Evolutionary conservation across 108 stramenopile genomes (phyloP).

Genomic region (Asterionellopsis glacialis): DNA sequence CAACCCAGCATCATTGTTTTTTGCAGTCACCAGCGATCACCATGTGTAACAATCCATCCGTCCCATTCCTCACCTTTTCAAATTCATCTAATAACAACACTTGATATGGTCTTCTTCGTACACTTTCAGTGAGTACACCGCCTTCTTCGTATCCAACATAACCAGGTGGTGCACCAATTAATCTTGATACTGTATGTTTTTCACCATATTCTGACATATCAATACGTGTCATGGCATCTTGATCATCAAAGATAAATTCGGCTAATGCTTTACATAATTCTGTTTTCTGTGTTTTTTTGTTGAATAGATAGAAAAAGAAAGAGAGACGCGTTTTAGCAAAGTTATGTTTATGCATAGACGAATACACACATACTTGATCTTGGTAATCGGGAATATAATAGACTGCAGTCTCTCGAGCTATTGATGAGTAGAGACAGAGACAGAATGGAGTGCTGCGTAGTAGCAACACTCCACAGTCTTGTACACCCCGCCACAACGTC

Average conservation of each 20-base stretch:
- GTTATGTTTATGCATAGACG: too few species aligned
- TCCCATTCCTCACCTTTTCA: slow-evolving; percentile 63
- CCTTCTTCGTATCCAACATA: slow-evolving; percentile 66
- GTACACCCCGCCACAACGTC: too few species aligned
- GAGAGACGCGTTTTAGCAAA: too few species aligned
- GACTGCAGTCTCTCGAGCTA: too few species aligned
- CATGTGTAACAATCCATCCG: background rate
- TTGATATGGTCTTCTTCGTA: slow-evolving; percentile 79
- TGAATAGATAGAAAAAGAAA: background rate
- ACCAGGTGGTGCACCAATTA: slow-evolving; percentile 81
- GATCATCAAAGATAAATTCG: slow-evolving; percentile 84
- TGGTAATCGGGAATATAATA: too few species aligned
- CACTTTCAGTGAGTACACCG: slow-evolving; percentile 66
- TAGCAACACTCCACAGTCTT: too few species aligned
- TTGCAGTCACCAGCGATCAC: background rate
- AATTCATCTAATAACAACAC: slow-evolving; percentile 84
- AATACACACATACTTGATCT: too few species aligned
- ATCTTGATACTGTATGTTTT: slow-evolving; percentile 68
- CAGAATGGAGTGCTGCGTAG: too few species aligned
- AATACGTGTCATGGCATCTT: slow-evolving; percentile 88
- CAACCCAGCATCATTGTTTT: too few species aligned
- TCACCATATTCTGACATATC: slow-evolving; percentile 91
- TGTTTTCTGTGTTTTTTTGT: slow-evolving; percentile 77
- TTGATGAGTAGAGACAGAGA: too few species aligned
- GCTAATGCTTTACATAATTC: slow-evolving; percentile 90